A percentile compares a stretch with the other conserved stretches of the same genome.
phyloP scores from a whole-genome alignment of 1,139 yeast species.

The Magnusiomyces starmeri region DNA sequence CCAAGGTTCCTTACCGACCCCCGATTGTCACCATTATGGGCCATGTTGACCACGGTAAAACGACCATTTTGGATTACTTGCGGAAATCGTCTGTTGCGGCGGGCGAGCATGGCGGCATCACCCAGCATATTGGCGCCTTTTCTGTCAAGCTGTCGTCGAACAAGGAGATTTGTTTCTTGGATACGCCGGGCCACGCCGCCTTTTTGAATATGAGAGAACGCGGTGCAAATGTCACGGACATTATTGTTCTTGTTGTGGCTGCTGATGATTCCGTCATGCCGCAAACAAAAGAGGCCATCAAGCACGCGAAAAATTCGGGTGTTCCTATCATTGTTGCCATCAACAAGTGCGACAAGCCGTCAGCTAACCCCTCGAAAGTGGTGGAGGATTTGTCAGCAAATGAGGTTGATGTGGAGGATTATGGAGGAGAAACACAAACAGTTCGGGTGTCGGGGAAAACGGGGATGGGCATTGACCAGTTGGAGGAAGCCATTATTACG shows the following conservation, averaged over 20 bases:
- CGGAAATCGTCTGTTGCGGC: slow-evolving; percentile 78
- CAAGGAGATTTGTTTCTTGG: slow-evolving; percentile 77
- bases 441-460: slow-evolving; percentile 85
- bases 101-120: slow-evolving; percentile 91
- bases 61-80: slow-evolving; percentile 81
- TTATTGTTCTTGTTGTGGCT: slow-evolving; percentile 89
- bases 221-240: slow-evolving; percentile 92
- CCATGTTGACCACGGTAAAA: slow-evolving; percentile 97
- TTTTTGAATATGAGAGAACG: slow-evolving; percentile 93
- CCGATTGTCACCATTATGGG: slow-evolving; percentile 99
- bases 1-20: slow-evolving; percentile 56
- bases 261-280: slow-evolving; percentile 99
- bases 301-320: slow-evolving; percentile 78
- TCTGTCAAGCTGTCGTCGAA: slow-evolving; percentile 76
- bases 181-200: slow-evolving; percentile 98
- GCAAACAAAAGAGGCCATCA: slow-evolving; percentile 91
- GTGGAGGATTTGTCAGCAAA: slow-evolving; percentile 67
- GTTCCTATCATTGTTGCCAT: slow-evolving; percentile 88
- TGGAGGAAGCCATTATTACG: slow-evolving; percentile 84
- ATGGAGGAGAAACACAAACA: slow-evolving; percentile 93
- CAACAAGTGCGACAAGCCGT: slow-evolving; percentile 83
- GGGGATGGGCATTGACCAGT: slow-evolving; percentile 74
- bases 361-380: slow-evolving; percentile 64
- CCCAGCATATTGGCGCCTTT: slow-evolving; percentile 97
- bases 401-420: slow-evolving; percentile 82